Base-by-base conservation (phyloP, 176 grass and related monocot species). In the Microstegium vimineum region DNA sequence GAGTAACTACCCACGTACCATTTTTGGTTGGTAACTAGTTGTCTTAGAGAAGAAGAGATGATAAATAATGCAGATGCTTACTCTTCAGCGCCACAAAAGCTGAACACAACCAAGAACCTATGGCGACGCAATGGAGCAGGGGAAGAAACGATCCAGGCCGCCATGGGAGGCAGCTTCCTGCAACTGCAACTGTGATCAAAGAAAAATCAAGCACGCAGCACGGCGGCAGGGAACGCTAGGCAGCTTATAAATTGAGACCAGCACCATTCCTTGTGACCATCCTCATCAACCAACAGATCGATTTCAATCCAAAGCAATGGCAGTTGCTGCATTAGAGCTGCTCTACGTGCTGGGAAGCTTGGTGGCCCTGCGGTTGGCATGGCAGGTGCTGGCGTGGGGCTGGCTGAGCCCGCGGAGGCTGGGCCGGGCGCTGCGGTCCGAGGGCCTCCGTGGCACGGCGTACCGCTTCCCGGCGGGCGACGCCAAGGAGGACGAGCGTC, bases 361-460 rank as follows among this genome's bases (percentile, higher is more conserved):
- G 35, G 3, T 20, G 16, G n/a, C 14, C 8, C 36, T 77, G 34
- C 40, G 74, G 74, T 14, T 37, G 7, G 35, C 54, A 8, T 77
- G 74, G 74, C 35, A 56, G 7, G 74, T 37, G 23, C 56, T 77
- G 54, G 54, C 62, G 56, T 41, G 54, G n/a, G 56, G n/a, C 8
- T 62, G 54, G 54, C 36, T 77, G n/a, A 17, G 37, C 54, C 75
- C 75, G 14, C 75, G 36, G 75, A 62, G 75, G 57, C 75, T 77
- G 4, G 75, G 57, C 35, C 34, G 36, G 1, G 35, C 36, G 15
- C 56, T 77, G 36, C 35, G 59, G 8, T 23, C 75, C n/a, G n/a
- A n/a, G n/a, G n/a, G n/a, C n/a, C n/a, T n/a, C n/a, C n/a, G n/a
- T n/a, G n/a, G n/a, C n/a, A n/a, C n/a, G n/a, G n/a, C n/a, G n/a